Base-by-base conservation (phyloP, 1,284 basidiomycete species). In the Neotropicomus parvogracilis region DNA sequence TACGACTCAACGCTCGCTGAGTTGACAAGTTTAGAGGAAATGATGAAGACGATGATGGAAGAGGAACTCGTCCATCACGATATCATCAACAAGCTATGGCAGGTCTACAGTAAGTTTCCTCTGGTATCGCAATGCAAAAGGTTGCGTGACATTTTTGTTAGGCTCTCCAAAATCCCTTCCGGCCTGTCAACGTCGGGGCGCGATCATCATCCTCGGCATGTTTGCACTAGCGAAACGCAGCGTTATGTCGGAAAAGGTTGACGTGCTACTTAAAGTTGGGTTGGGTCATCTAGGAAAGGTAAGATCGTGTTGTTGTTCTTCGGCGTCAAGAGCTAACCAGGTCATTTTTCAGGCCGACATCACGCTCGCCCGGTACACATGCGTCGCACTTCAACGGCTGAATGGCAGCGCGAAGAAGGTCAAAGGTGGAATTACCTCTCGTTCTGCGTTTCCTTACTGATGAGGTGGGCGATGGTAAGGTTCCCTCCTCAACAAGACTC, bases 321-420 rank as follows among this genome's bases (percentile, higher is more conserved):
- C 17, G 21, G 26, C 3, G 20, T 33, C 19, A 3, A 32, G 21
- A n/a, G 8, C 36, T 53, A 32, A 56, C 32, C n/a, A 12, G 29
- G 37, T 7, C 20, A 19, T 27, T 16, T 43, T 10, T 12, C 55
- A 95, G 91, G 70, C 77, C 13, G 97, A 99, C 66, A 76, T 97
- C 11, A 88, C 85, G 1, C 79, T 99, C 14, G 93, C 95, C 1
- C 80, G 91, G 44, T 97, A 97, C 65, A 97, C 94, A 0, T 97
- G 92, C 61, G 83, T 98, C 39, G 94, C 95, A 0, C 72, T 99
- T 28, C 91, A 95, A 59, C 81, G 95, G 0, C 75, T 99, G 14
- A 91, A 91, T 40, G 97, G 97, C 1, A 97, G 91, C 59, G 89
- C 84, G 27, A 99, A 98, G 75, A 99, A 98, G 67, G 83, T 99